Evolutionary conservation across 495 filamentous ascomycete species (phyloP).

Genomic region (Aspergillus indologenus): DNA sequence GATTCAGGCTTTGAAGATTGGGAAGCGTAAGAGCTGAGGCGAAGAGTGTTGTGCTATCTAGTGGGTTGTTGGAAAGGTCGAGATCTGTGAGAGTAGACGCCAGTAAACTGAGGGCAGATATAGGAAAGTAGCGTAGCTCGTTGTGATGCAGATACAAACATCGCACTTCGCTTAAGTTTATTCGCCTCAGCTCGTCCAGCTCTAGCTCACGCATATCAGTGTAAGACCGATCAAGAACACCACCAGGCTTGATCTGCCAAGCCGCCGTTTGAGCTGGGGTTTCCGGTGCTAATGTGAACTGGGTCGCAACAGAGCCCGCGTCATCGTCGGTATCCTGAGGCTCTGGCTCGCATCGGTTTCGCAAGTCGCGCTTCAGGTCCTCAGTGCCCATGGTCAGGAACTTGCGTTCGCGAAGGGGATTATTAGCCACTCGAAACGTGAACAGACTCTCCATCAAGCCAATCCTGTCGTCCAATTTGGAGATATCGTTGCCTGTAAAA

Average conservation of each 20-base stretch:
- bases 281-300: constrained; percentile 45
- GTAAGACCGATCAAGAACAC: constrained; percentile 69
- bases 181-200: constrained; percentile 41
- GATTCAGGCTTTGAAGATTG: constrained; percentile 68
- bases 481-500: constrained; percentile 80
- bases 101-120: constrained; percentile 60
- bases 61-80: constrained; percentile 75
- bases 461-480: constrained; percentile 68
- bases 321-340: constrained; percentile 42
- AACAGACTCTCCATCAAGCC: constrained; percentile 75
- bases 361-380: constrained; percentile 75
- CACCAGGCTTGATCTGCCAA: constrained; percentile 67
- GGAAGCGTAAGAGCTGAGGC: constrained; percentile 62
- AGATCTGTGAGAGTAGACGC: constrained; percentile 66
- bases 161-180: constrained; percentile 45
- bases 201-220: constrained; percentile 54
- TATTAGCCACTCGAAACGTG: constrained; percentile 72
- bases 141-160: constrained; percentile 74
- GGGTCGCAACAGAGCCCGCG: constrained; percentile 42
- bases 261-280: constrained; percentile 30
- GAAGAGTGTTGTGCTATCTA: constrained; percentile 60
- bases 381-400: constrained; percentile 75
- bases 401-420: constrained; percentile 83
- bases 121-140: constrained; percentile 64
- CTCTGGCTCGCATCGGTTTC: constrained; percentile 62